Evolutionary conservation across 805 yeast genomes (phyloP), one percentile per base, ranked within the genome.

Genomic region (Myxozyma melibiosi): DNA sequence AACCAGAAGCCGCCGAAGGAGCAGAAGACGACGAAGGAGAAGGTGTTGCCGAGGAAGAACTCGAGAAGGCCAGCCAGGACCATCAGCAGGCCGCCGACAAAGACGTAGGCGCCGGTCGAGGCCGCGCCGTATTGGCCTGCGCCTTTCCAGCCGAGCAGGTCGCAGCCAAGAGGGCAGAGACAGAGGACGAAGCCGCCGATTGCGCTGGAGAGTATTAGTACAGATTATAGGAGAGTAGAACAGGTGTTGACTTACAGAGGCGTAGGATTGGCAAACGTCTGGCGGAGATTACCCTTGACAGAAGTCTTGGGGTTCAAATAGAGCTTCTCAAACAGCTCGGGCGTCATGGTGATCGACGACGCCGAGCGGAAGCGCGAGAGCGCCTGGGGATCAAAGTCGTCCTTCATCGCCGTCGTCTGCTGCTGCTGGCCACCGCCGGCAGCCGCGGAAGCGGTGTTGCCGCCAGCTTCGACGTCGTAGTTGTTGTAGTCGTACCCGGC

Each of bases 11-110:
- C 59, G 13, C 57, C 51, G 25, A 57, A 55, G 20, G 38, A 31
- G 41, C 55, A 37, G 35, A 61, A 61, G 27, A 57, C 57, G 35
- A 55, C 60, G 37, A 60, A 62, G n/a, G 65, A 42, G 37, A 61
- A 62, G n/a, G 65, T 56, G 57, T 62, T 62, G 25, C 65, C 65
- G 25, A 61, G 62, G 40, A 62, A 20, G 31, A 62, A 53, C 51
- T 62, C 65, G 35, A 56, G 38, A 18, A 60, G 22, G 16, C 59
- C 65, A 14, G 59, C 43, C 25, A 61, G 18, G 35, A 57, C 14
- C 37, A 53, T 38, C 41, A 56, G 37, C 18, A 58, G 34, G 16
- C 62, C 62, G 20, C 59, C 58, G 38, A 56, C 25, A 24, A 61
- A 56, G 33, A 53, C 25, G 40, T 27, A 55, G 9, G 60, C 61